Base-by-base conservation (phyloP, 1,284 basidiomycete species). In the Tilletia horrida region DNA sequence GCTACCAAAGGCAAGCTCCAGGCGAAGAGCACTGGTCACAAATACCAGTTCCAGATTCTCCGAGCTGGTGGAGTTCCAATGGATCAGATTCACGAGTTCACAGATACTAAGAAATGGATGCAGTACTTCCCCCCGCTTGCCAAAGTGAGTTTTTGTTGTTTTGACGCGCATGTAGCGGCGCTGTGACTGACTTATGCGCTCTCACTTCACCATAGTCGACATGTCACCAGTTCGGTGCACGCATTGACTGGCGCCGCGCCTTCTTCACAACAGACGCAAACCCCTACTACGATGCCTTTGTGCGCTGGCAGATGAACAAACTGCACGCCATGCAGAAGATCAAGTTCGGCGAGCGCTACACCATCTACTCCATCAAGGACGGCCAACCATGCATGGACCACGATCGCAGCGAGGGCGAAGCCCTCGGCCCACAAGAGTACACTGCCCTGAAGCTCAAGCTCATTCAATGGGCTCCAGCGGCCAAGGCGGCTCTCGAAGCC, bases 341-440 rank as follows among this genome's bases (percentile, higher is more conserved):
- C 45, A 48, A 48, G 45, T 48, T 48, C 45, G 45, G 45, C 45
- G 45, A 48, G 45, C 45, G 45, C 16, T 48, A 48, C 45, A 48
- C 45, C 45, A 48, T 48, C 45, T 48, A 48, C 45, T 95, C 92
- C 76, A 93, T 93, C n/a, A 97, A 97, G 83, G 96, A 99, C 79
- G 93, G 93, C 9, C 96, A 98, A 82, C 95, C 96, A 0, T 98
- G 96, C 82, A 98, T 99, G 96, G 96, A 99, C 84, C 96, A 99
- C 85, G 96, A 99, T 83, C 91, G 96, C 71, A 88, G 89, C 67
- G 92, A 93, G 72, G 96, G 96, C 62, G 96, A 99, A 84, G 94
- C 91, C 65, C 85, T 96, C 67, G 92, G 92, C 18, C 95, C 96
- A 7, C 93, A 96, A 80, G 95, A 98, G 82, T 98, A 98, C 84